These are phyloP conservation scores for Schoenoplectus triqueter DNA, from an alignment of 202 grass and related monocot genomes.

Conservation along the genomic window DNA sequence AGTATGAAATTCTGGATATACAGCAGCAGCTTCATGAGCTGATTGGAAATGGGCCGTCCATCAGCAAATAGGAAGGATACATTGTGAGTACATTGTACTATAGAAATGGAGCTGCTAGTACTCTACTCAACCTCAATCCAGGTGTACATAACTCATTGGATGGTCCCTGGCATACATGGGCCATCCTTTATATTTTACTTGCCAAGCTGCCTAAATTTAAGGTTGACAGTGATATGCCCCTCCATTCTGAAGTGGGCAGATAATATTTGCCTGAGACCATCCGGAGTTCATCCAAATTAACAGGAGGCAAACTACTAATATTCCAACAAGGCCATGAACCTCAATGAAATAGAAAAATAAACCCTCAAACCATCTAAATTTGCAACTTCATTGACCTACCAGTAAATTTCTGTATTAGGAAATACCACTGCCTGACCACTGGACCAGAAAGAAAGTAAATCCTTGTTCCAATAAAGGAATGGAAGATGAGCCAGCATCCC, in stretches of 20 bases:
- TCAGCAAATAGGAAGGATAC: too few relatives aligned
- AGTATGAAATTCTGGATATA: neutral
- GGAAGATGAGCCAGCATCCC: neutral
- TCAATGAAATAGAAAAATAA: neutral
- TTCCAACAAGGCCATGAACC: neutral
- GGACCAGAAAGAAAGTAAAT: neutral
- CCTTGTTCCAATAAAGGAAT: neutral
- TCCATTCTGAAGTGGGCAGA: neutral
- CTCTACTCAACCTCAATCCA: neutral
- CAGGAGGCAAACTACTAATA: neutral
- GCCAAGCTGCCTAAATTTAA: neutral
- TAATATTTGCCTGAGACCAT: neutral
- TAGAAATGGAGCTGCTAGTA: neutral
- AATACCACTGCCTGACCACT: neutral
- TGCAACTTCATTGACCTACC: constrained; percentile 1
- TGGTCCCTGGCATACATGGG: neutral
- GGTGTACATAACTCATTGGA: neutral
- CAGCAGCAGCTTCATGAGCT: neutral
- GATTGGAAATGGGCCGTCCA: neutral
- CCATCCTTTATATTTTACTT: neutral
- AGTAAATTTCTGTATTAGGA: constrained; percentile 11
- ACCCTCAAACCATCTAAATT: neutral
- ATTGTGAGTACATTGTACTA: neutral
- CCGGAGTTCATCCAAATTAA: neutral
- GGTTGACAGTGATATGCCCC: neutral